Percentiles rank a stretch among this genome's conserved stretches.
These are phyloP conservation scores for Picochlorum sp. DNA, from an alignment of 139 green algal genomes.

Conservation along the genomic window DNA sequence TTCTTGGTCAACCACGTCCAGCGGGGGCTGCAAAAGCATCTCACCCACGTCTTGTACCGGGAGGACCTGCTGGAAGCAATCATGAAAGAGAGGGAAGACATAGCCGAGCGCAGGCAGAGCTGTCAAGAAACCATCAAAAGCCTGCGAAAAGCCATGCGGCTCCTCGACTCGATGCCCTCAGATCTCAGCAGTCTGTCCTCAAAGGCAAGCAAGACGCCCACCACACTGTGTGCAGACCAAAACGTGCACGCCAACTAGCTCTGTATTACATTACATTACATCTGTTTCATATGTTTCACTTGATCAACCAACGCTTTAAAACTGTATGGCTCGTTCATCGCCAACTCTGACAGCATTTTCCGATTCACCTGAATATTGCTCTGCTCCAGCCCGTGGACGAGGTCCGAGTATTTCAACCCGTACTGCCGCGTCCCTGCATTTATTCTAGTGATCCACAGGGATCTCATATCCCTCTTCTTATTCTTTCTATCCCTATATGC, in stretches of 20 bases:
- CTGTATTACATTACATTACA: not conserved
- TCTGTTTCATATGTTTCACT: constrained; percentile 70
- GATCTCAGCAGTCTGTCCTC: constrained; percentile 24
- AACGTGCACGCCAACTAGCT: not conserved
- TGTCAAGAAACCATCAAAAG: constrained; percentile 41
- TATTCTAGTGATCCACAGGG: constrained; percentile 87
- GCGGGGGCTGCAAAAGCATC: constrained; percentile 73
- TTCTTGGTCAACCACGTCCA: constrained; percentile 78
- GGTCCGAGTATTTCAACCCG: constrained; percentile 77
- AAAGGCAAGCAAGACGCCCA: constrained; percentile 2
- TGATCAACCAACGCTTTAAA: constrained; percentile 90
- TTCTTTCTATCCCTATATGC: constrained; percentile 69
- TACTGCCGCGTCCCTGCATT: constrained; percentile 80
- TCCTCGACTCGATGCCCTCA: constrained; percentile 46
- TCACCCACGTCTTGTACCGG: constrained; percentile 74
- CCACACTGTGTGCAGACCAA: not conserved
- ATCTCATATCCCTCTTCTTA: constrained; percentile 84
- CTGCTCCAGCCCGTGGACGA: constrained; percentile 73
- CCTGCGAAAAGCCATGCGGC: constrained; percentile 35
- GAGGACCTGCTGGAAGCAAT: constrained; percentile 69
- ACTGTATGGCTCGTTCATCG: constrained; percentile 82
- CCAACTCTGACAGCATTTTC: constrained; percentile 89
- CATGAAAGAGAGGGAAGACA: constrained; percentile 70
- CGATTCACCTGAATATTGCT: constrained; percentile 90
- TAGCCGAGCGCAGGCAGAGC: constrained; percentile 41